phyloP scores from a whole-genome alignment of 2,329 filamentous ascomycete genomes.

The Fusarium algeriense region DNA sequence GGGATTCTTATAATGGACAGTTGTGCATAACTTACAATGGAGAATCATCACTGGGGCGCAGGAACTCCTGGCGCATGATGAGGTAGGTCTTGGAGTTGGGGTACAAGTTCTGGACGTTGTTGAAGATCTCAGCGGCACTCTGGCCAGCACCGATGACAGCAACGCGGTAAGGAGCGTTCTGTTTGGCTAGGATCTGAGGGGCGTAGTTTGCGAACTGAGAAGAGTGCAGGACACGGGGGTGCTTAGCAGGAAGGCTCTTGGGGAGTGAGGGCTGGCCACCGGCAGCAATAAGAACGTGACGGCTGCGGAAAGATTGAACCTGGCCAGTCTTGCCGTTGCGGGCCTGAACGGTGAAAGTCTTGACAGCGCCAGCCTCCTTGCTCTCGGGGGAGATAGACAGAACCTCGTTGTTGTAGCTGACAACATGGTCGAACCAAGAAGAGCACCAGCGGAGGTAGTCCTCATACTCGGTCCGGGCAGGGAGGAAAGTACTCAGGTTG shows the following conservation, averaged over 20 bases:
- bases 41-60: conserved; percentile 93
- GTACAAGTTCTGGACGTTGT: conserved; percentile 85
- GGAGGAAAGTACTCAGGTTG: conserved; percentile 90
- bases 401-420: conserved; percentile 84
- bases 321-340: conserved; percentile 70
- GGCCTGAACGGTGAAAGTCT: conserved; percentile 76
- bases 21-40: conserved; percentile 77
- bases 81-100: conserved; percentile 83
- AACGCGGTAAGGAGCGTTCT: conserved; percentile 73
- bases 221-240: conserved; percentile 85
- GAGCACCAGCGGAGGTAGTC: conserved; percentile 97
- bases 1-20: not conserved
- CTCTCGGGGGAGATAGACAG: conserved; percentile 74
- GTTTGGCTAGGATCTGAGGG: conserved; percentile 68
- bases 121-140: conserved; percentile 95
- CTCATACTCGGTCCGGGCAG: conserved; percentile 88
- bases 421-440: conserved; percentile 77
- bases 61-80: conserved; percentile 83
- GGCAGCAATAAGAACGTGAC: conserved; percentile 73
- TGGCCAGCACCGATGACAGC: conserved; percentile 92
- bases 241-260: conserved; percentile 73
- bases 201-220: conserved; percentile 82
- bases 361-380: conserved; percentile 63
- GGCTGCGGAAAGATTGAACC: conserved; percentile 65
- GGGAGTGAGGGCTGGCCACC: conserved; percentile 78